Evolutionary conservation across 2,329 filamentous ascomycete genomes (phyloP), one percentile per base, ranked within the genome.

Genomic region (Aureobasidium sp.): DNA sequence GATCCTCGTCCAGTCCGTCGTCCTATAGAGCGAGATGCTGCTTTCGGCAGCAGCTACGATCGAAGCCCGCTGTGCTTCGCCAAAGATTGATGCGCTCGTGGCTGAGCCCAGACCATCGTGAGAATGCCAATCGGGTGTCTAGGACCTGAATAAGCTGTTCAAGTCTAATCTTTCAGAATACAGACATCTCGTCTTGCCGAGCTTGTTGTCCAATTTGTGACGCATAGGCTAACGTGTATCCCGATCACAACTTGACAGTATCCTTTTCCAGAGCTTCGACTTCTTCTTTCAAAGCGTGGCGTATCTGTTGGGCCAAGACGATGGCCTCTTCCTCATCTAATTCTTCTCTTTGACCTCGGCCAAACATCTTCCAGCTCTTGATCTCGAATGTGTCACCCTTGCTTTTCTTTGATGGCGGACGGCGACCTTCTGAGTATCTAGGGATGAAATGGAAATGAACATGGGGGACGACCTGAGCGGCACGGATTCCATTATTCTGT

Each of bases 381-480:
- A 73, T 61, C 68, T 68, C 68, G 5, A 70, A 69, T 46, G 67
- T 67, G 56, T 73, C 70, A 77, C 77, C 51, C 77, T 70, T 67
- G 78, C 79, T 63, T 82, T 83, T 76, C 23, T 60, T 50, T 1
- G 57, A 60, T 3, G 44, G 32, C 2, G 57, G 57, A 10, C 32
- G 72, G 15, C 79, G 78, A 26, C 70, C 74, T 41, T 92, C 72
- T 60, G 72, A 70, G 66, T 73, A 91, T 41, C 93, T 79, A 0
- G 93, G 93, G 37, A 99, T 95, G 58, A 97, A 83, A 69, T 99
- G 94, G 73, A 95, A 97, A 74, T 99, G 93, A 53, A 95, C 87
- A 74, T 97, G 93, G 26, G 89, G 88, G 1, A 97, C 91, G 17
- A 96, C 91, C 77, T 97, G 93, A 2, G 91, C 91, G 2, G 93